Conservation (phyloP, 148 eudicot genomes). For the Cornus controversa region DNA sequence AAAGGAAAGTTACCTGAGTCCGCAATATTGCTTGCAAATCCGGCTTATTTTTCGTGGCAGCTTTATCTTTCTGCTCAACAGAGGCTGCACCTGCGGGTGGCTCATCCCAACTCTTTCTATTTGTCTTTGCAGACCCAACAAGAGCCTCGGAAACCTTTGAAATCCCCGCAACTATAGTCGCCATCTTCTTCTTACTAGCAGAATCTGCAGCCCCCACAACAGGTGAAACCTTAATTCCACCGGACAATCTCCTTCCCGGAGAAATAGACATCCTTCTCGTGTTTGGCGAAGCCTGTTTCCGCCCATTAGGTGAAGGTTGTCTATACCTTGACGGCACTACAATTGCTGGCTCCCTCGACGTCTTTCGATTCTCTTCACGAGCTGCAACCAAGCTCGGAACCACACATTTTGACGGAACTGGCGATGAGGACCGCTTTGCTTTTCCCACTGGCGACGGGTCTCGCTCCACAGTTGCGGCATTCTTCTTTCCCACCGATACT, state of each 20-base stretch:
- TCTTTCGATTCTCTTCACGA: slow-evolving; percentile 62
- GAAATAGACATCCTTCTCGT: slow-evolving; percentile 83
- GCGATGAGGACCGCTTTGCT: slow-evolving; percentile 78
- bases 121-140: slow-evolving; percentile 48
- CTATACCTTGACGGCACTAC: slow-evolving; percentile 91
- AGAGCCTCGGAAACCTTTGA: slow-evolving; percentile 58
- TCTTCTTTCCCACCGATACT: slow-evolving; percentile 47
- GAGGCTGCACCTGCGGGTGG: slow-evolving; percentile 22
- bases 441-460: slow-evolving; percentile 82
- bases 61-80: slow-evolving; percentile 40
- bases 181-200: slow-evolving; percentile 69
- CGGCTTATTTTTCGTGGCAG: slow-evolving; percentile 43
- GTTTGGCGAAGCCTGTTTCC: slow-evolving; percentile 66
- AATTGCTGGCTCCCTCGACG: slow-evolving; percentile 66
- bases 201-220: slow-evolving; percentile 42
- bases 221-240: slow-evolving; percentile 47
- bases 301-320: slow-evolving; percentile 78
- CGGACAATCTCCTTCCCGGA: slow-evolving; percentile 77
- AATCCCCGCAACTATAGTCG: slow-evolving; percentile 50
- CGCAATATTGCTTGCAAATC: slow-evolving; percentile 76
- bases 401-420: slow-evolving; percentile 85
- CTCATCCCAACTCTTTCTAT: slow-evolving; percentile 81
- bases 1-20: slow-evolving; percentile 67
- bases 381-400: slow-evolving; percentile 82
- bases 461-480: slow-evolving; percentile 35